These are phyloP conservation scores for Elongisporangium senticosum DNA, from an alignment of 352 stramenopile genomes.

Conservation along the genomic window DNA sequence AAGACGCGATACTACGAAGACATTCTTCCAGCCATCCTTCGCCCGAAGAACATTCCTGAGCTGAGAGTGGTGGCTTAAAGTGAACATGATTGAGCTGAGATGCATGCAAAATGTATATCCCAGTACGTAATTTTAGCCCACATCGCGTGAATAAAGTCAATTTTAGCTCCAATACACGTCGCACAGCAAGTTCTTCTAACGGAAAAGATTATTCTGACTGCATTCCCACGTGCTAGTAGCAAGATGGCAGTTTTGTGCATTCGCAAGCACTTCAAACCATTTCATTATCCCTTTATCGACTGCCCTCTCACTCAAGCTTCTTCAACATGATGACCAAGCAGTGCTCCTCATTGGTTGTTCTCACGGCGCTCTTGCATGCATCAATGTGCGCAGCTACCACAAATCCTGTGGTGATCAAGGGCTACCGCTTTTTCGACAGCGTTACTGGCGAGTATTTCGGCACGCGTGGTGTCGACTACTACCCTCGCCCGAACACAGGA, in stretches of 20 bases:
- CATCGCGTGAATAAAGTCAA: not conserved
- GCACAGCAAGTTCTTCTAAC: not conserved
- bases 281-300: constrained; percentile 1
- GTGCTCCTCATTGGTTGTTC: not conserved
- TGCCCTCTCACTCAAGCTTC: not conserved
- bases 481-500: constrained; percentile 79
- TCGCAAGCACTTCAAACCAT: constrained; percentile 9
- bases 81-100: not conserved
- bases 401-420: constrained; percentile 54
- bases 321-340: constrained; percentile 7
- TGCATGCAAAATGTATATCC: too few relatives aligned
- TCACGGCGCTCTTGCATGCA: not conserved
- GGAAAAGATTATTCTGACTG: not conserved
- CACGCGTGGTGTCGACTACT: constrained; percentile 80
- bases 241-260: constrained; percentile 9
- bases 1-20: constrained; percentile 32
- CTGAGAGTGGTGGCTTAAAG: not conserved
- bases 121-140: not conserved
- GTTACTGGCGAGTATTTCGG: constrained; percentile 64
- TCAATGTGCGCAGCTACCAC: constrained; percentile 6
- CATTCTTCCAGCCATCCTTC: constrained; percentile 23
- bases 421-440: constrained; percentile 76
- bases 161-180: not conserved
- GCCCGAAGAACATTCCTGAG: constrained; percentile 3
- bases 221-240: not conserved